Evolutionary conservation across 202 grass and related monocot genomes (phyloP).

Genomic region (Setaria viridis): DNA sequence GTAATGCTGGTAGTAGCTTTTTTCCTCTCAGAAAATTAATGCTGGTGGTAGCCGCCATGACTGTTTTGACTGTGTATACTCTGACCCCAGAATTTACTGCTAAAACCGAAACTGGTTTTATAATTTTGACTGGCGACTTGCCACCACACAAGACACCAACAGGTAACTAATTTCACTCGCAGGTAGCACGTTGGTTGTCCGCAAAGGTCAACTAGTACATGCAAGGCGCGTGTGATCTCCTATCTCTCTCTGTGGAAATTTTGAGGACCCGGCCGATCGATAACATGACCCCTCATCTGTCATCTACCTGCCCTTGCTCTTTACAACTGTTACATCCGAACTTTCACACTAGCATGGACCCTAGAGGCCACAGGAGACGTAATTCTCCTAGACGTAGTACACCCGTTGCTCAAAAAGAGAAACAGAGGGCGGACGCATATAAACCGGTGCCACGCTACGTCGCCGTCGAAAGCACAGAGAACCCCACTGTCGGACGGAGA

Average conservation of each 20-base stretch:
- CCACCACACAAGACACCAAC: background rate
- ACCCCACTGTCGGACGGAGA: background rate
- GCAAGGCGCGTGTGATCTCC: background rate
- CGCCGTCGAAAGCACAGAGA: background rate
- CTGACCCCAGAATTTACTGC: background rate
- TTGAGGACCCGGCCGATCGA: background rate
- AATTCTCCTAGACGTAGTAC: too few species aligned
- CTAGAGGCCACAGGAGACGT: too few species aligned
- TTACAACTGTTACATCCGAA: background rate
- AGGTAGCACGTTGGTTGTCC: background rate
- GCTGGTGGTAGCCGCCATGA: background rate
- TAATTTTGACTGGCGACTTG: background rate
- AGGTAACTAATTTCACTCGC: background rate
- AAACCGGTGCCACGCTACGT: background rate
- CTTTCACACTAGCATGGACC: too few species aligned
- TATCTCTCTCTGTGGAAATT: background rate
- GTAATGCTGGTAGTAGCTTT: background rate
- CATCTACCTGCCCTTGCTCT: background rate
- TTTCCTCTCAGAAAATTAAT: too few species aligned
- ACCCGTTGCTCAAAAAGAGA: background rate
- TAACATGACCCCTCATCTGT: background rate
- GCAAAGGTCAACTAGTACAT: background rate
- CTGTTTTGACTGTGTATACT: background rate
- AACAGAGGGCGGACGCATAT: background rate
- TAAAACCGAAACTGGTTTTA: background rate